Percentiles rank a stretch among this genome's conserved stretches.
Conservation (phyloP, 2,329 filamentous ascomycete species). For the Exophiala alcalophila region DNA sequence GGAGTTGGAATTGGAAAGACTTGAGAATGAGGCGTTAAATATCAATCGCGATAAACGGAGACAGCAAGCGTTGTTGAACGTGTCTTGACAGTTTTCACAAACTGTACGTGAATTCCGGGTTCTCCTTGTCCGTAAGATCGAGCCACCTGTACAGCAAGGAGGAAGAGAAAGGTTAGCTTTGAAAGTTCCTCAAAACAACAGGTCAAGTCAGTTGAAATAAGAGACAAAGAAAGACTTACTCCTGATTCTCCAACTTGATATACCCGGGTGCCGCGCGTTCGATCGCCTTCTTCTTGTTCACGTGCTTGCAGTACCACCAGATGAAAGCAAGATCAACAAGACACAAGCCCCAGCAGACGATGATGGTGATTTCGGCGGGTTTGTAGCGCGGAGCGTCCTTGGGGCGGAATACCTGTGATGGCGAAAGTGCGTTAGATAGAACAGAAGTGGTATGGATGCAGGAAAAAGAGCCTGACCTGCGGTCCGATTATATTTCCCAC, state of each 20-base stretch:
- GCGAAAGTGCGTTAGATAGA: no score
- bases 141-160: conserved; percentile 38
- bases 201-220: background rate
- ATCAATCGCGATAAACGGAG: no score
- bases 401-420: conserved; percentile 55
- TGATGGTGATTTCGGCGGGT: conserved; percentile 62
- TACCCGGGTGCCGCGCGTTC: conserved; percentile 56
- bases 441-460: no score
- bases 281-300: conserved; percentile 59
- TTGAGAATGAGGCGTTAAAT: no score
- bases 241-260: conserved; percentile 62
- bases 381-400: conserved; percentile 59
- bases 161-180: background rate
- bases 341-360: conserved; percentile 57
- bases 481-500: conserved; percentile 56
- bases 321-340: conserved; percentile 57
- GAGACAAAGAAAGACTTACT: conserved; percentile 41
- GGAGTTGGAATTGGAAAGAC: no score
- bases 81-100: conserved; percentile 37
- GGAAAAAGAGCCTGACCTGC: conserved; percentile 7
- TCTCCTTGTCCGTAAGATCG: conserved; percentile 66
- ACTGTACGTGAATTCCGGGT: conserved; percentile 62
- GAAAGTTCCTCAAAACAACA: background rate
- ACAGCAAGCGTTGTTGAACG: no score
- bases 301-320: conserved; percentile 57